Evolutionary conservation across 495 filamentous ascomycete genomes (phyloP), one percentile per base, ranked within the genome.

Genomic region (Aspergillus nidulans): DNA sequence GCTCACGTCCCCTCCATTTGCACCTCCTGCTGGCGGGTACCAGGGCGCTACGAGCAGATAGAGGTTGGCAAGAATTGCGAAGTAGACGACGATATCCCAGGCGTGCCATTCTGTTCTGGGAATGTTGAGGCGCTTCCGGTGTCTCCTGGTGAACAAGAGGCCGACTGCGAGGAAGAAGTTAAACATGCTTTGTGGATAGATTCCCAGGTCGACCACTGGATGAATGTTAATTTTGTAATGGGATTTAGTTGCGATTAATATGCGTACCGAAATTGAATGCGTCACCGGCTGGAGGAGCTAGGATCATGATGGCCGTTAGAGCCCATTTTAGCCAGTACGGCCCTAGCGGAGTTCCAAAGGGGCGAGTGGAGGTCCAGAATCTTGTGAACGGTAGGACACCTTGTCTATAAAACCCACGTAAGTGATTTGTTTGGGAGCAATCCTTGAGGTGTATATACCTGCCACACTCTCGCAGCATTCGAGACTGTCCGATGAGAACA

Each of bases 271-370:
- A 86, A 47, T 85, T 82, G 67, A 87, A 88, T 12, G 83, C 84
- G 66, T 87, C 84, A 6, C 85, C 85, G 2, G 83, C 82, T 0
- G 84, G 85, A 4, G 83, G 84, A 1, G 82, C 84, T 0, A 87
- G 58, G 20, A 87, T 86, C 81, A 87, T 84, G 36, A 88, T 40
- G 6, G 84, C 48, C 0, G 84, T 88, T 36, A 85, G 54, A 1
- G 59, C 49, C 77, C 80, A 88, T 58, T 84, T 80, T 3, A 87
- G 30, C 10, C 77, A 36, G 61, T 85, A 85, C 0, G 84, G 81
- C 0, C 77, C 83, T 0, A 85, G 54, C 0, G 84, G 83, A 4
- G 82, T 87, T 25, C 81, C 81, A 53, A 86, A 86, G 0, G 85
- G 85, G 8, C 73, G 73, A 0, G 82, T 85, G 0, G 79, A 84